A percentile compares a stretch with the other conserved stretches of the same genome.
These are phyloP conservation scores for Neocallimastix lanati DNA, from an alignment of 192 early-diverging fungal genomes.

Conservation along the genomic window DNA sequence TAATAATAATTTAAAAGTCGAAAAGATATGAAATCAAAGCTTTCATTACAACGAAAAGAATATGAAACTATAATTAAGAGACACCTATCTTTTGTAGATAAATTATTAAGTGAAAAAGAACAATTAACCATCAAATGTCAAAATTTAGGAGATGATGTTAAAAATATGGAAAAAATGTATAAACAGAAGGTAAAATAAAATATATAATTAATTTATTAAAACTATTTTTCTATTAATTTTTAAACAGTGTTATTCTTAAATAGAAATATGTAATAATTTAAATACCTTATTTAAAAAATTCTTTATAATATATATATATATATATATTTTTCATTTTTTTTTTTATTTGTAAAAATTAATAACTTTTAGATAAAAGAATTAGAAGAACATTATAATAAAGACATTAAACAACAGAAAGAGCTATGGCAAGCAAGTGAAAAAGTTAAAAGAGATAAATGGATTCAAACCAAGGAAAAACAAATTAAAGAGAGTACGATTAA, in stretches of 20 bases:
- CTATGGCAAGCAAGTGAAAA: conserved; percentile 36
- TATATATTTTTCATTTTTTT: too few relatives aligned
- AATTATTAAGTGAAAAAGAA: conserved; percentile 31
- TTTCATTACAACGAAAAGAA: conserved; percentile 30
- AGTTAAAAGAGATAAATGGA: conserved; percentile 41
- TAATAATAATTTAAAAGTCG: neutral
- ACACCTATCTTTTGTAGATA: conserved; percentile 37
- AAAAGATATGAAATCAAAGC: conserved; percentile 31
- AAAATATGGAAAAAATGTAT: conserved; percentile 21
- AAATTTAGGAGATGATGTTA: conserved; percentile 24
- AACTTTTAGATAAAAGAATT: conserved; percentile 10
- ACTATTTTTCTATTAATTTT: too few relatives aligned
- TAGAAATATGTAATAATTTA: too few relatives aligned
- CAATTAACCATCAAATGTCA: conserved; percentile 29
- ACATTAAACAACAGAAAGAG: conserved; percentile 29
- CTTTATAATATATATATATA: too few relatives aligned
- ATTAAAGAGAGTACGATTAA: conserved; percentile 42
- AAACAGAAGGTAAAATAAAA: conserved; percentile 26
- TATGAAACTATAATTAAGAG: conserved; percentile 38
- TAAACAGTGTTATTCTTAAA: too few relatives aligned
- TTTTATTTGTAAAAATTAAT: too few relatives aligned
- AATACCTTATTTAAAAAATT: too few relatives aligned
- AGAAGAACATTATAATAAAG: conserved; percentile 22
- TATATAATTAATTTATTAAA: too few relatives aligned
- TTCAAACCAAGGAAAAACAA: conserved; percentile 32